These are phyloP conservation scores for Leishmania lainsoni DNA, from an alignment of 208 protist species.

Conservation along the genomic window DNA sequence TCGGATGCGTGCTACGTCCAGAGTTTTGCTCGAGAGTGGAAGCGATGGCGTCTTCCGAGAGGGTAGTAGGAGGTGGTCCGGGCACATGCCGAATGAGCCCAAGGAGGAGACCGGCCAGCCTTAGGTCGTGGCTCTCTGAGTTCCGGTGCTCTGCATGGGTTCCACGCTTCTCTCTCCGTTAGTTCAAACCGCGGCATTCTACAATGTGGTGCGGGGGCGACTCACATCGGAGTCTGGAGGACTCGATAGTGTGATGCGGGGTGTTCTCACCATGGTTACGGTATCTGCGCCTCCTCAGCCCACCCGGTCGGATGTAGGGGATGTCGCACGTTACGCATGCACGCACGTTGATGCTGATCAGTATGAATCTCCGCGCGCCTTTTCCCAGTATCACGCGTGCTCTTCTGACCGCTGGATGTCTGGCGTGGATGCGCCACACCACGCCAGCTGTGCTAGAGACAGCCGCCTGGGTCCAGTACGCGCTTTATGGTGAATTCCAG, in stretches of 20 bases:
- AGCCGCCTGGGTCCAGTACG: background rate
- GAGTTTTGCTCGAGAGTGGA: too few species aligned
- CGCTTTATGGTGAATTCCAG: background rate
- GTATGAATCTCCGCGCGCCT: background rate
- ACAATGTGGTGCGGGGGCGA: background rate
- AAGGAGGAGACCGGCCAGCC: background rate
- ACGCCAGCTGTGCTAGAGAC: background rate
- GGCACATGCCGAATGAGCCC: background rate
- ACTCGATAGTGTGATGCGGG: background rate
- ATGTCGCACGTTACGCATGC: background rate
- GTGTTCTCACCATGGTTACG: background rate
- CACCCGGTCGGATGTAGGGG: background rate
- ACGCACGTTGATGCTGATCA: background rate
- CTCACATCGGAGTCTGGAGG: background rate
- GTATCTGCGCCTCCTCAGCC: background rate
- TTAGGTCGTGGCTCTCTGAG: background rate
- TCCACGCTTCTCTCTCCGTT: too few species aligned
- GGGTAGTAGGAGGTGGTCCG: background rate
- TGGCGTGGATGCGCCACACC: background rate
- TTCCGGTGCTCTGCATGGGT: too few species aligned
- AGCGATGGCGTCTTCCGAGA: background rate
- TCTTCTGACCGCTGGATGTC: background rate
- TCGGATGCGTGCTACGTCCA: too few species aligned
- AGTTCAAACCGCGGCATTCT: background rate
- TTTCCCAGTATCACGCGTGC: background rate